Percentiles rank a stretch among this genome's conserved stretches.
Evolutionary conservation across 768 basidiomycete species (phyloP).

Genomic region (Daedaleopsis sinensis): DNA sequence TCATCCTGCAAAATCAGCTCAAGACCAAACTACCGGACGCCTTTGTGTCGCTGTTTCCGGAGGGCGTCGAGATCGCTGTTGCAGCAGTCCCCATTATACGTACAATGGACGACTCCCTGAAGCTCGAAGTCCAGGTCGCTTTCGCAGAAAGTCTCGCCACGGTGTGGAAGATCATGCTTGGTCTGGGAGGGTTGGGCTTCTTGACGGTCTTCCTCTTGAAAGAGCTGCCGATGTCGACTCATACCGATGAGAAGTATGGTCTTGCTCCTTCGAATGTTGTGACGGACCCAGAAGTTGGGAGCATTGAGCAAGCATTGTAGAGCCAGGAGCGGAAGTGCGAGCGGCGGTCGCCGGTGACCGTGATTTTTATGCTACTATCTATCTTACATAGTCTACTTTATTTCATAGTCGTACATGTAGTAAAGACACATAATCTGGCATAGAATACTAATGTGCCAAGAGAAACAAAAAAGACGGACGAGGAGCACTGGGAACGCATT

Average conservation of each 20-base stretch:
- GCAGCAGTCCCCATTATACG: constrained; percentile 47
- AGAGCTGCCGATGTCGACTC: constrained; percentile 24
- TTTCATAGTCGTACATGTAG: too few relatives aligned
- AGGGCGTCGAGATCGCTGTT: constrained; percentile 47
- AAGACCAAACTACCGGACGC: constrained; percentile 40
- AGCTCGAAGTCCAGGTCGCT: constrained; percentile 40
- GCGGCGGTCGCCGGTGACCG: too few relatives aligned
- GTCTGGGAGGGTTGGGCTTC: constrained; percentile 41
- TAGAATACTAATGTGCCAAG: too few relatives aligned
- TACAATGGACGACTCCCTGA: constrained; percentile 36
- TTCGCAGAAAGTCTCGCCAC: constrained; percentile 42
- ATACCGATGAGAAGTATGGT: constrained; percentile 22
- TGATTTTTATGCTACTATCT: too few relatives aligned
- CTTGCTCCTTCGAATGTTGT: neutral
- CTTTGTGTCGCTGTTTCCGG: constrained; percentile 38
- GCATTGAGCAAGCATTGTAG: neutral
- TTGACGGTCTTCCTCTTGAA: constrained; percentile 38
- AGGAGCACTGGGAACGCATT: too few relatives aligned
- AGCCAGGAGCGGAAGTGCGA: too few relatives aligned
- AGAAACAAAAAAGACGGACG: too few relatives aligned
- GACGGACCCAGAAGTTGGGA: neutral
- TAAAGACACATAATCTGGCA: too few relatives aligned
- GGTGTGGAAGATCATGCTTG: constrained; percentile 49
- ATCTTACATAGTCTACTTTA: too few relatives aligned
- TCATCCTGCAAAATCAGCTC: constrained; percentile 56